These are phyloP conservation scores for Agarophyton chilense DNA, from an alignment of 23 red algal genomes.

Conservation along the genomic window DNA sequence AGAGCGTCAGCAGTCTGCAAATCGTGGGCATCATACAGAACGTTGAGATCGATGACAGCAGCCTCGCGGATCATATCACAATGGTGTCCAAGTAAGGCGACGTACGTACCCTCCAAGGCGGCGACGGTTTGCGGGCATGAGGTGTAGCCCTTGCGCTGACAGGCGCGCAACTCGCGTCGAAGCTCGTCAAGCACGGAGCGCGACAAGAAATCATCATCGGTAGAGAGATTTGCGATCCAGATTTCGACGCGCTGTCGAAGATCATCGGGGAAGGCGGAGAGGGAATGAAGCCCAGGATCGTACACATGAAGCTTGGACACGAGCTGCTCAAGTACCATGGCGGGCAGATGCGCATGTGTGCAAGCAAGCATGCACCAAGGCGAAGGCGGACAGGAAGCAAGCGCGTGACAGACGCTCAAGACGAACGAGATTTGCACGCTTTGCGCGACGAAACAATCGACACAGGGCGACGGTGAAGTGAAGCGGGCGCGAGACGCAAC, in stretches of 20 bases:
- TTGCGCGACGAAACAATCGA: too few relatives aligned
- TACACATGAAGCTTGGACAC: conserved; percentile 40
- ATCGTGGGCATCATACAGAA: conserved; percentile 95
- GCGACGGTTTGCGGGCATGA: conserved; percentile 66
- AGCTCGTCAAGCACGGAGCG: conserved; percentile 63
- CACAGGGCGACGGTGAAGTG: too few relatives aligned
- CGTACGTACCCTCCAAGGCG: conserved; percentile 72
- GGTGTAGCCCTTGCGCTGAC: conserved; percentile 65
- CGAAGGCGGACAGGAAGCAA: background rate
- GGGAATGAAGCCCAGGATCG: conserved; percentile 59
- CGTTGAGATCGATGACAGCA: conserved; percentile 92
- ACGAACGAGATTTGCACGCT: too few relatives aligned
- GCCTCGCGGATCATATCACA: conserved; percentile 75
- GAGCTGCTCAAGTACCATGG: conserved; percentile 42
- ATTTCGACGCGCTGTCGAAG: conserved; percentile 56
- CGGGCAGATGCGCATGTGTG: background rate
- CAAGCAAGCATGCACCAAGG: background rate
- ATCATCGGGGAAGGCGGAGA: conserved; percentile 49
- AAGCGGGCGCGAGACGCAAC: too few relatives aligned
- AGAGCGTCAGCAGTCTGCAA: conserved; percentile 91
- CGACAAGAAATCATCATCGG: conserved; percentile 39
- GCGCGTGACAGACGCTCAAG: too few relatives aligned
- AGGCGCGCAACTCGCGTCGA: conserved; percentile 54
- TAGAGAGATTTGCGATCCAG: conserved; percentile 51
- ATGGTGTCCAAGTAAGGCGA: conserved; percentile 80